Evolutionary conservation across 2,329 filamentous ascomycete species (phyloP).

Genomic region (Lecanicillium sp.): DNA sequence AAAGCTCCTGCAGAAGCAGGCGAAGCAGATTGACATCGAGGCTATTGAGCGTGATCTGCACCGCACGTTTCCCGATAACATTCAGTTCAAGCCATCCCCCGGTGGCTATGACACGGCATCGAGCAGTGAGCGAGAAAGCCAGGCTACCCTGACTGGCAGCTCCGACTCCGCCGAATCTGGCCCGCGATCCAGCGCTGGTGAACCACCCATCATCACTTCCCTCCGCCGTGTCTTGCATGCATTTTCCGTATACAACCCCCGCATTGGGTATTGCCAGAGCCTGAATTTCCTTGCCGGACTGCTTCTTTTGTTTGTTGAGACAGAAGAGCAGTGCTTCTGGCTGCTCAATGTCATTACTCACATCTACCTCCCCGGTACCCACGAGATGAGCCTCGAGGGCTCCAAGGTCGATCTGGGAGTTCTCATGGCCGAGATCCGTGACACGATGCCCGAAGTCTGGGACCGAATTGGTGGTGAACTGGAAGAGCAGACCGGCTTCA

Average conservation of each 20-base stretch:
- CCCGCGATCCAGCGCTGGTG: conserved; percentile 33
- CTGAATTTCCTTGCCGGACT: conserved; percentile 92
- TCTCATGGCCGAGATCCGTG: conserved; percentile 78
- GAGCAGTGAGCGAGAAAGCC: conserved; percentile 24
- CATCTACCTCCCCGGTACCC: conserved; percentile 81
- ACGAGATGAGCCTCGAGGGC: conserved; percentile 82
- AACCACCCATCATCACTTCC: conserved; percentile 72
- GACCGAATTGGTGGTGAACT: conserved; percentile 77
- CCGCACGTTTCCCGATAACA: conserved; percentile 90
- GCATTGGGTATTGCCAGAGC: conserved; percentile 91
- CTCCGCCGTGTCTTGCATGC: conserved; percentile 81
- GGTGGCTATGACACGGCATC: conserved; percentile 23
- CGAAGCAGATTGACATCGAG: conserved; percentile 70
- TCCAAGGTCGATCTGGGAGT: conserved; percentile 93
- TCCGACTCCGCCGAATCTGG: conserved; percentile 22
- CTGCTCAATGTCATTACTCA: conserved; percentile 88
- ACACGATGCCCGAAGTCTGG: conserved; percentile 78
- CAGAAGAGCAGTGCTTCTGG: conserved; percentile 88
- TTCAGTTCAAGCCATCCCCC: conserved; percentile 67
- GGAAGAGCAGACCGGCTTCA: conserved; percentile 39
- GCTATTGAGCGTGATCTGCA: conserved; percentile 91
- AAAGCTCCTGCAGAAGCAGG: conserved; percentile 54
- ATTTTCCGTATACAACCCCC: conserved; percentile 84
- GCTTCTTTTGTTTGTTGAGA: conserved; percentile 76
- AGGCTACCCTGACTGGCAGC: conserved; percentile 27